Evolutionary conservation across 768 basidiomycete species (phyloP).

Genomic region (Austroboletus festivus): DNA sequence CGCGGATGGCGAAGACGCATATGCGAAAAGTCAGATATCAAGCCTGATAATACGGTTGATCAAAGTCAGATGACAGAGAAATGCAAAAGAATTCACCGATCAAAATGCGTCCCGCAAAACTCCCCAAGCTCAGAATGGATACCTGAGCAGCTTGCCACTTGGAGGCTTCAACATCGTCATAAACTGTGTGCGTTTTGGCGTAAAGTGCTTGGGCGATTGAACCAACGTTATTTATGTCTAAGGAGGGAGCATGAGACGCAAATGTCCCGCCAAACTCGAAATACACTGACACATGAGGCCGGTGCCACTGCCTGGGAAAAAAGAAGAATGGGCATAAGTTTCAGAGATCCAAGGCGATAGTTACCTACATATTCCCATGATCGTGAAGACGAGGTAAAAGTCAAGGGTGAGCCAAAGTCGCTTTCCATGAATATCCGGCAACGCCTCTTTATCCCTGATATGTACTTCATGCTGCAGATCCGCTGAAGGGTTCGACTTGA

Average conservation of each 20-base stretch:
- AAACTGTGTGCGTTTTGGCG: constrained; percentile 54
- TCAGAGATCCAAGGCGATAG: not conserved
- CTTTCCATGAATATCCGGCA: constrained; percentile 53
- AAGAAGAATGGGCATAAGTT: not conserved
- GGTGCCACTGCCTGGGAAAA: constrained; percentile 58
- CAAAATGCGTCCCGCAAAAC: constrained; percentile 72
- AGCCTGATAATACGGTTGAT: constrained; percentile 38
- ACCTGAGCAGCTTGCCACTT: constrained; percentile 85
- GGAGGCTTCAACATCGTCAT: constrained; percentile 64
- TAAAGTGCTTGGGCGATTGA: constrained; percentile 69
- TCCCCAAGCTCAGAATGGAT: constrained; percentile 76
- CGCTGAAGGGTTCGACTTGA: constrained; percentile 25
- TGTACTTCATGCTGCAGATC: not conserved
- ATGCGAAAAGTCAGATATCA: constrained; percentile 66
- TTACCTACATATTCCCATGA: constrained; percentile 55
- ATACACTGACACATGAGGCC: constrained; percentile 66
- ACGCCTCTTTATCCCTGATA: constrained; percentile 19
- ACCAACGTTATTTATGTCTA: constrained; percentile 87
- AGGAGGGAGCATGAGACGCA: constrained; percentile 1
- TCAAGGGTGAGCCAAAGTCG: constrained; percentile 50
- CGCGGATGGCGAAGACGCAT: constrained; percentile 57
- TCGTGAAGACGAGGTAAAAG: constrained; percentile 61
- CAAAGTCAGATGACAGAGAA: not conserved
- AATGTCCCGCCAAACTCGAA: not conserved
- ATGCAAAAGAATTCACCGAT: constrained; percentile 47